Evolutionary conservation across 345 rosid genomes (phyloP).

Genomic region (Eucalyptus guilfoylei): DNA sequence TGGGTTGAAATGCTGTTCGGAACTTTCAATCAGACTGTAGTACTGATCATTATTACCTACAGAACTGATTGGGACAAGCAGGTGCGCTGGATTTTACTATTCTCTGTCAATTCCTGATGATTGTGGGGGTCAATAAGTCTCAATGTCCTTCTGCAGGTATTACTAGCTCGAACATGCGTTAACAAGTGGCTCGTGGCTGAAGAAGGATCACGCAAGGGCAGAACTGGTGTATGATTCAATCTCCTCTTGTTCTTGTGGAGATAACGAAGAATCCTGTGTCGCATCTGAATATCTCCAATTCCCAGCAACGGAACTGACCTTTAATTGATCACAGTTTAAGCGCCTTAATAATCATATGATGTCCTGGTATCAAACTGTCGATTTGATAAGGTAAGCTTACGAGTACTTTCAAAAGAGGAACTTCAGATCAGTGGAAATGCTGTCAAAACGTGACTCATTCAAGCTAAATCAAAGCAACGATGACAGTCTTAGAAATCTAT

Average conservation of each 20-base stretch:
- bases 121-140: background rate
- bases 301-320: background rate
- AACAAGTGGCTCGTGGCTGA: background rate
- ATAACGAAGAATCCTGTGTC: background rate
- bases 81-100: slow-evolving; percentile 6
- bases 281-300: background rate
- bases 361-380: background rate
- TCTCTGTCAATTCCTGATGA: background rate
- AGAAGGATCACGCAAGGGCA: background rate
- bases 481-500: background rate
- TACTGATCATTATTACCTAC: slow-evolving; percentile 33
- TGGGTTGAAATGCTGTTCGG: slow-evolving; percentile 80
- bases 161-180: background rate
- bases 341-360: background rate
- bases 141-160: background rate
- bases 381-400: background rate
- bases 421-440: background rate
- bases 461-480: background rate
- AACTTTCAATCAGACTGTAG: slow-evolving; percentile 46
- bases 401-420: background rate
- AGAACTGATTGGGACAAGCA: slow-evolving; percentile 77
- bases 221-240: background rate
- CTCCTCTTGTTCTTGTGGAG: background rate
- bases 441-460: background rate
- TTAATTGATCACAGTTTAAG: background rate